phyloP scores from a whole-genome alignment of 2,329 filamentous ascomycete species.

The Epichloe elymi region DNA sequence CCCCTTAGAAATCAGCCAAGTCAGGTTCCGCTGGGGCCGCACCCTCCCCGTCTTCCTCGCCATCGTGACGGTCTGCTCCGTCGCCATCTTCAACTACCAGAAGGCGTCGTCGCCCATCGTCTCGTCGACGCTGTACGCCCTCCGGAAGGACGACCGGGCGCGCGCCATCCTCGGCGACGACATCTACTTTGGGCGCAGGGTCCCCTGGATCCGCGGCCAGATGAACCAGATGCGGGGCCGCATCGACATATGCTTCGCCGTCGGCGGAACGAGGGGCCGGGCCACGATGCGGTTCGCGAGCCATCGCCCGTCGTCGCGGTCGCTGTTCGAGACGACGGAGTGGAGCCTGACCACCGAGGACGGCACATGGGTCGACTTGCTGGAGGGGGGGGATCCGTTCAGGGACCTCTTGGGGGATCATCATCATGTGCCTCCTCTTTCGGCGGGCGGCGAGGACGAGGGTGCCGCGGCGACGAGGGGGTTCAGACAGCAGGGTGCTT shows the following conservation, averaged over 20 bases:
- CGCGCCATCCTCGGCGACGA: slow-evolving; percentile 73
- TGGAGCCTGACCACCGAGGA: slow-evolving; percentile 70
- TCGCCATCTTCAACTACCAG: slow-evolving; percentile 99
- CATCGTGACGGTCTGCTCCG: slow-evolving; percentile 54
- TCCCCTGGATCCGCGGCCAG: slow-evolving; percentile 74
- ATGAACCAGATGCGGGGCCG: slow-evolving; percentile 89
- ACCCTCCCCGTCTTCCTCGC: slow-evolving; percentile 71
- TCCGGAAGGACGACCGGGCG: slow-evolving; percentile 66
- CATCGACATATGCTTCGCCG: slow-evolving; percentile 78
- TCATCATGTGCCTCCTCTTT: slow-evolving; percentile 5
- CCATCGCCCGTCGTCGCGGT: slow-evolving; percentile 46
- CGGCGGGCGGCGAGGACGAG: slow-evolving; percentile 19
- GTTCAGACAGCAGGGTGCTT: slow-evolving; percentile 34
- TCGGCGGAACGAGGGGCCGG: slow-evolving; percentile 60
- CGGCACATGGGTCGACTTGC: slow-evolving; percentile 52
- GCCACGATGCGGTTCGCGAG: slow-evolving; percentile 75
- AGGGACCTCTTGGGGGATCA: slow-evolving; percentile 27
- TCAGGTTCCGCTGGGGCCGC: slow-evolving; percentile 48
- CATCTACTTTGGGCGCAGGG: slow-evolving; percentile 65
- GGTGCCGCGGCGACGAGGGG: slow-evolving; percentile 23
- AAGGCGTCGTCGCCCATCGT: slow-evolving; percentile 80
- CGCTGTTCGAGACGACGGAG: slow-evolving; percentile 71
- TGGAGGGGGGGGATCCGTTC: slow-evolving; percentile 61
- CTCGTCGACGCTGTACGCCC: slow-evolving; percentile 78
- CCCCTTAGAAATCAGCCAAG: slow-evolving; percentile 25